A percentile compares a stretch with the other conserved stretches of the same genome.
phyloP scores from a whole-genome alignment of 768 basidiomycete genomes.

The Mycena crocata region DNA sequence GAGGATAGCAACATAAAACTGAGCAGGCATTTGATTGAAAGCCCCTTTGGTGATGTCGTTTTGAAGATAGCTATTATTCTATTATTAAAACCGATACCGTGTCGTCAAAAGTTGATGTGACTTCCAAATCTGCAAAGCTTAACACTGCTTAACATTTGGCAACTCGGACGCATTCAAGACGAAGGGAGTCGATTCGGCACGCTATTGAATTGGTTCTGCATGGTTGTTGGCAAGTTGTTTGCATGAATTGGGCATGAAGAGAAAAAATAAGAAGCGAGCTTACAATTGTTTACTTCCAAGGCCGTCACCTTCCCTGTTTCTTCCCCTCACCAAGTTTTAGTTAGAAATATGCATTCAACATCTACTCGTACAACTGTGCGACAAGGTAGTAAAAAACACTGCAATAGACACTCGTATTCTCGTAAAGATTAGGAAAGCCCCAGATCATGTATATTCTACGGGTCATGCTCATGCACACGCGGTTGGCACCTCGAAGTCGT shows the following conservation, averaged over 20 bases:
- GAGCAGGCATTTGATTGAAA: slow-evolving; percentile 28
- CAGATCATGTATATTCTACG: slow-evolving; percentile 16
- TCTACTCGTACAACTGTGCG: slow-evolving; percentile 23
- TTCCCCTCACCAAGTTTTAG: not conserved
- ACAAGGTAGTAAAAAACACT: not conserved
- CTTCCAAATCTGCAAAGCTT: too few species aligned
- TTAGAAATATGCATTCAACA: not conserved
- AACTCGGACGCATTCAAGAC: too few species aligned
- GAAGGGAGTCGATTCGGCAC: too few species aligned
- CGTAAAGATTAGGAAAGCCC: slow-evolving; percentile 11
- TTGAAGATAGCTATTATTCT: not conserved
- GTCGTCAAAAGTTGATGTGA: too few species aligned
- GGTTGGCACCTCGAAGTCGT: slow-evolving; percentile 50
- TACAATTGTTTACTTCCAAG: not conserved
- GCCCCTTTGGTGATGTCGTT: not conserved
- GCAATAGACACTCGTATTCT: not conserved
- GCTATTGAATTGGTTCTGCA: too few species aligned
- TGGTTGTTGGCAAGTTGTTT: too few species aligned
- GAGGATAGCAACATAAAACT: slow-evolving; percentile 43
- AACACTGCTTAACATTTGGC: too few species aligned
- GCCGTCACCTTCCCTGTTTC: not conserved
- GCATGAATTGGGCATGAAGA: too few species aligned
- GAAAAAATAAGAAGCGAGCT: not conserved
- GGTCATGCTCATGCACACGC: slow-evolving; percentile 35
- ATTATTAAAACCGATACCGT: too few species aligned